These are phyloP conservation scores for Alternaria longipes DNA, from an alignment of 2,329 filamentous ascomycete genomes.

Conservation along the genomic window DNA sequence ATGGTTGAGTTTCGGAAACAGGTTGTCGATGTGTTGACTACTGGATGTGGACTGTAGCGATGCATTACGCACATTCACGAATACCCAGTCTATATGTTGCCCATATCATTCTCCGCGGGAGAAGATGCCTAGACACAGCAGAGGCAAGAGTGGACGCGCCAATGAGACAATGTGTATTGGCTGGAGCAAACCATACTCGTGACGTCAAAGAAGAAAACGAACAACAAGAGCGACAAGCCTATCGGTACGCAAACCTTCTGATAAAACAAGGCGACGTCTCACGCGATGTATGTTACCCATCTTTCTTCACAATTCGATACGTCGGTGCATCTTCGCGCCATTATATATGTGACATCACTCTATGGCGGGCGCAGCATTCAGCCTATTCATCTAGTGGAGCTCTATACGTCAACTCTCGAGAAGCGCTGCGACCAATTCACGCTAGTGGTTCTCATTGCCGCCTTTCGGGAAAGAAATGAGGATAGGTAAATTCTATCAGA, in stretches of 20 bases:
- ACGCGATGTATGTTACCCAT: background rate
- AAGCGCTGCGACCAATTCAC: background rate
- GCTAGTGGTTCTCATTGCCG: background rate
- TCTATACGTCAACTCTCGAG: background rate
- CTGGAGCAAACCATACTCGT: background rate
- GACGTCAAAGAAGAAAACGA: background rate
- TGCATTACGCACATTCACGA: background rate
- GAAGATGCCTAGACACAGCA: background rate
- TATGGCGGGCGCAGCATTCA: background rate
- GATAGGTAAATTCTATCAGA: background rate
- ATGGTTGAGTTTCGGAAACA: conserved; percentile 23
- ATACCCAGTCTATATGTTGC: background rate
- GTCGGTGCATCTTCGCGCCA: background rate
- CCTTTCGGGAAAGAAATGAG: background rate
- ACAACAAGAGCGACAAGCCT: background rate
- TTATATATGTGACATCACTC: background rate
- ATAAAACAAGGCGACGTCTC: background rate
- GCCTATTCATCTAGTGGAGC: background rate
- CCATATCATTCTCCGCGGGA: background rate
- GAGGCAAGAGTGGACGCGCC: too few relatives aligned
- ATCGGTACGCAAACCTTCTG: background rate
- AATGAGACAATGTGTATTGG: background rate
- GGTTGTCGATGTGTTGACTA: conserved; percentile 18
- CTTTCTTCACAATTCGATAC: background rate
- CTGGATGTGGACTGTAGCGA: conserved; percentile 1